A percentile compares a stretch with the other conserved stretches of the same genome.
phyloP scores from a whole-genome alignment of 106 monocot species.

The Posidonia australis region DNA sequence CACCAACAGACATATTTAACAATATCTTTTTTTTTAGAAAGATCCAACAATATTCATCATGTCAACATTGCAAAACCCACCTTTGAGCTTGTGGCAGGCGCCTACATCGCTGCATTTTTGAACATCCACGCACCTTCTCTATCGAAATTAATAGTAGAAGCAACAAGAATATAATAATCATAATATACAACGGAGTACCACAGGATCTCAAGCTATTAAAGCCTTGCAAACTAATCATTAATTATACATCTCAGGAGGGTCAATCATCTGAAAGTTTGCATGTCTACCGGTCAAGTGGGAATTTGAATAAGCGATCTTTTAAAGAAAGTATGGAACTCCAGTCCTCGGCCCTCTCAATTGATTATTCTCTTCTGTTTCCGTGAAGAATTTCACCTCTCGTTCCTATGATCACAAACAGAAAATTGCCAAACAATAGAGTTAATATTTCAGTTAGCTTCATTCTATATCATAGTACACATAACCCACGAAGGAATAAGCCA shows the following conservation, averaged over 20 bases:
- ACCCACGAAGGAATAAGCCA: no score
- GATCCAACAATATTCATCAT: no score
- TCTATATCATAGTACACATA: no score
- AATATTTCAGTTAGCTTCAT: no score
- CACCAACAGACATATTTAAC: no score
- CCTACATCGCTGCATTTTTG: no score
- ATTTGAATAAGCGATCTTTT: constrained; percentile 1
- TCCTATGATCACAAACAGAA: constrained; percentile 40
- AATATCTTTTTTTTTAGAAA: no score
- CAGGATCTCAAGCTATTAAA: not conserved
- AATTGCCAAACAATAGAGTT: not conserved
- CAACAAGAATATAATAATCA: not conserved
- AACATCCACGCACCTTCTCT: no score
- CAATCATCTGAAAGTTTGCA: not conserved
- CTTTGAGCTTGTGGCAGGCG: no score
- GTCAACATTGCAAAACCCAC: no score
- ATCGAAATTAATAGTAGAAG: no score
- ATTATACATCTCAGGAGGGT: not conserved
- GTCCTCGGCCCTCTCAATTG: constrained; percentile 93
- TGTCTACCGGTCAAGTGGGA: constrained; percentile 1
- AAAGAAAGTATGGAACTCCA: constrained; percentile 91
- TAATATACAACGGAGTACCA: constrained; percentile 1
- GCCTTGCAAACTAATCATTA: not conserved
- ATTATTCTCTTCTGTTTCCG: constrained; percentile 95
- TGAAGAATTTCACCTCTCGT: constrained; percentile 94